Base-by-base conservation (phyloP, 2,329 filamentous ascomycete species). In the Paraconiothyrium sp. region DNA sequence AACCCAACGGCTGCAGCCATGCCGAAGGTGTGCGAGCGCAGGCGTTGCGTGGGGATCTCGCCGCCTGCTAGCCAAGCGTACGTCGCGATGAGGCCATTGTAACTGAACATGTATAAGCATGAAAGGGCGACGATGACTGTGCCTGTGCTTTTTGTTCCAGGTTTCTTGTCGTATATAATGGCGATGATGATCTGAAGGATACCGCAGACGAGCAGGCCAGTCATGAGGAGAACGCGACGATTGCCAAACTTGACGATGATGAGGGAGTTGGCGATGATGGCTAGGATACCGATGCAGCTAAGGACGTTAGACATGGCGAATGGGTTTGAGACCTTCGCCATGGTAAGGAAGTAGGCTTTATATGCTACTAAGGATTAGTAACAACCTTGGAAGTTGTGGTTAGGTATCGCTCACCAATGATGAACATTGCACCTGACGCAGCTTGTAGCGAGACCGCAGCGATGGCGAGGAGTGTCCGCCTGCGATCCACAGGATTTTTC, bases 241-340 rank as follows among this genome's bases (percentile, higher is more conserved):
- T 84, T 83, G 30, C 86, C 86, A 60, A 81, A 84, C 46, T 79
- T 80, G 2, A 85, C 85, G 58, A 87, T 83, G 61, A 87, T 80
- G 50, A 81, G 71, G 11, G 83, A 75, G 37, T 87, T 85, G n/a
- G 85, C 85, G 51, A 87, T 79, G 30, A 82, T 84, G 43, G 84
- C 84, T n/a, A 84, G 69, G 20, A 87, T 85, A 16, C 85, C 85
- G 51, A 87, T 81, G 7, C 81, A 82, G 34, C 79, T 83, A 14
- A 88, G 79, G 49, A 88, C 85, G 69, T 86, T 86, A 14, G 82
- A 79, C 74, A 87, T 88, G 67, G 84, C 82, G 69, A 88, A 88
- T 9, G 85, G 81, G 52, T 84, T 80, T 37, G 83, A 80, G 4
- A 88, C 84, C 49, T 83, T 79, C 39, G 86, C 85, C 83, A 88